These are phyloP conservation scores for Musa itinerans DNA, from an alignment of 176 grass and related monocot species.

Conservation along the genomic window DNA sequence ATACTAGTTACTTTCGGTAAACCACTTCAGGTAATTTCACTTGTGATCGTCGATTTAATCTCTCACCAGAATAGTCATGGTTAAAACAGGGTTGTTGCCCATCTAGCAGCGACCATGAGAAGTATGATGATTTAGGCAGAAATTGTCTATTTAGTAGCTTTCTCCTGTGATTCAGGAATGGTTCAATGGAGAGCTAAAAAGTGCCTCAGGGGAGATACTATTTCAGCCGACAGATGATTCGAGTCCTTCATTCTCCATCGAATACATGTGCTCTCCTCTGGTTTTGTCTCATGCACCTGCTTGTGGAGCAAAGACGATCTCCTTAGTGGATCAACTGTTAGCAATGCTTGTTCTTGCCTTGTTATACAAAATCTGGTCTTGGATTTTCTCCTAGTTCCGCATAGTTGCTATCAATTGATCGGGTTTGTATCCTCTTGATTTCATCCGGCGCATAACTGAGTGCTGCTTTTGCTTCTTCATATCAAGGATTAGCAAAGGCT, in stretches of 20 bases:
- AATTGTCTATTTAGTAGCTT: background rate
- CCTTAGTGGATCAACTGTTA: conserved; percentile 61
- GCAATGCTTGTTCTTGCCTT: conserved; percentile 33
- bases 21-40: conserved; percentile 53
- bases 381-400: conserved; percentile 5
- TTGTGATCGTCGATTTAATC: background rate
- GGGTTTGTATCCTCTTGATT: background rate
- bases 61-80: background rate
- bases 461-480: background rate
- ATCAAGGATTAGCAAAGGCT: background rate
- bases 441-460: background rate
- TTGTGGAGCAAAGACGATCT: conserved; percentile 28
- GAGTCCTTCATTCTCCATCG: conserved; percentile 49
- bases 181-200: conserved; percentile 58
- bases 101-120: background rate
- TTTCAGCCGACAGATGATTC: conserved; percentile 50
- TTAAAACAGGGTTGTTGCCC: background rate
- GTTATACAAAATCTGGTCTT: conserved; percentile 37
- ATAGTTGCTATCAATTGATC: background rate
- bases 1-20: conserved; percentile 62
- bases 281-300: conserved; percentile 21
- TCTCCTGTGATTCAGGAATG: conserved; percentile 33
- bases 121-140: conserved; percentile 8
- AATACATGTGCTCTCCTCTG: conserved; percentile 54
- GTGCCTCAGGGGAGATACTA: conserved; percentile 44